Conservation (phyloP, 306 rosid species). For the Fragaria iinumae region DNA sequence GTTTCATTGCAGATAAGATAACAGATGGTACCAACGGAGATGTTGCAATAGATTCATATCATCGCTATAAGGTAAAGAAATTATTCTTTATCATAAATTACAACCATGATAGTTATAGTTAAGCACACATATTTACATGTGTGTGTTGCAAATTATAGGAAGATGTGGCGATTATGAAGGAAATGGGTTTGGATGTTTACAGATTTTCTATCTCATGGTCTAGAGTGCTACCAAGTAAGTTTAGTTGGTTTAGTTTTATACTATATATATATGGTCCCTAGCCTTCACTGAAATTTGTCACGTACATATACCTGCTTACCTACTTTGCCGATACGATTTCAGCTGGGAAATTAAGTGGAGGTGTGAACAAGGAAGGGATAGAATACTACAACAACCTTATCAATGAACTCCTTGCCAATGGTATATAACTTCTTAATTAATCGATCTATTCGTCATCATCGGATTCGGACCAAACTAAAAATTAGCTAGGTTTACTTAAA, state of each 20-base stretch:
- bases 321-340: not conserved
- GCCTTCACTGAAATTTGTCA: not conserved
- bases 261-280: no score
- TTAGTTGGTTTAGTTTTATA: not conserved
- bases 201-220: conserved; percentile 52
- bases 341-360: conserved; percentile 66
- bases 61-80: conserved; percentile 40
- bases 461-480: no score
- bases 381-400: conserved; percentile 61
- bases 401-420: conserved; percentile 47
- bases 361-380: conserved; percentile 54
- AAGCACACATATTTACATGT: not conserved
- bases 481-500: no score
- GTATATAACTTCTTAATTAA: conserved; percentile 20
- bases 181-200: conserved; percentile 39
- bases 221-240: conserved; percentile 43
- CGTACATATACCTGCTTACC: not conserved
- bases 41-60: conserved; percentile 44
- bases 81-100: not conserved
- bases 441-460: not conserved
- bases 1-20: conserved; percentile 34
- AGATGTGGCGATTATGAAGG: conserved; percentile 38
- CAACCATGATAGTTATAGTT: not conserved
- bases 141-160: conserved; percentile 21
- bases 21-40: conserved; percentile 46